These are phyloP conservation scores for Suillus sp. DNA, from an alignment of 768 basidiomycete genomes.

Conservation along the genomic window DNA sequence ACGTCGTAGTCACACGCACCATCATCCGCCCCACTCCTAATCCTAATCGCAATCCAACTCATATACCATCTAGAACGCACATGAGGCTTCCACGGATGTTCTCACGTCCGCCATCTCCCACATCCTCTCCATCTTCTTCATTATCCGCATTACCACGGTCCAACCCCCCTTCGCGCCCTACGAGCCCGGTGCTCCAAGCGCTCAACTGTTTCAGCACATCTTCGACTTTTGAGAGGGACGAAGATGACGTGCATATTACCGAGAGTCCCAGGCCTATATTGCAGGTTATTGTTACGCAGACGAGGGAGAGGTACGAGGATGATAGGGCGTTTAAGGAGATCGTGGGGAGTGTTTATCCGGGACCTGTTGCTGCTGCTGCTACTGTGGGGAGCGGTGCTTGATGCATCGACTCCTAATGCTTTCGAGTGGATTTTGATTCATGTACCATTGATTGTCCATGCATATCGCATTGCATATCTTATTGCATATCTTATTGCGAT, in stretches of 20 bases:
- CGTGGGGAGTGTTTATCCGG: slow-evolving; percentile 32
- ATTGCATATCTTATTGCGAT: slow-evolving; percentile 3
- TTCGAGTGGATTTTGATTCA: neutral
- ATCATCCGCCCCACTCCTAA: slow-evolving; percentile 36
- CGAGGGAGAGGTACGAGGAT: slow-evolving; percentile 37
- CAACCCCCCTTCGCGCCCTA: slow-evolving; percentile 24
- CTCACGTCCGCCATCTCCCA: slow-evolving; percentile 26
- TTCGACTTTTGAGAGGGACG: slow-evolving; percentile 36
- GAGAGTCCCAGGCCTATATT: slow-evolving; percentile 21
- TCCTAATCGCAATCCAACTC: neutral
- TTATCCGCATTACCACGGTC: slow-evolving; percentile 29
- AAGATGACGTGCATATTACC: slow-evolving; percentile 23
- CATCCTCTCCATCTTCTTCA: slow-evolving; percentile 28
- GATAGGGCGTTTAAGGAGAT: slow-evolving; percentile 35
- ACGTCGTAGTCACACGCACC: slow-evolving; percentile 38
- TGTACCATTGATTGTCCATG: neutral
- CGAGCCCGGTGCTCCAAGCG: slow-evolving; percentile 29
- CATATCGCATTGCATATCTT: slow-evolving; percentile 5
- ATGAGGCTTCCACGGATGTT: slow-evolving; percentile 1
- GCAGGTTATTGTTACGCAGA: slow-evolving; percentile 38
- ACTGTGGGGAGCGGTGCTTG: slow-evolving; percentile 1
- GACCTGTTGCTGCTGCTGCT: slow-evolving; percentile 17
- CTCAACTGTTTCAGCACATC: slow-evolving; percentile 38
- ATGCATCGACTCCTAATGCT: neutral
- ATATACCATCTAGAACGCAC: slow-evolving; percentile 13